Evolutionary conservation across 2,329 filamentous ascomycete species (phyloP), one percentile per base, ranked within the genome.

Genomic region (Zymoseptoria pseudotritici): DNA sequence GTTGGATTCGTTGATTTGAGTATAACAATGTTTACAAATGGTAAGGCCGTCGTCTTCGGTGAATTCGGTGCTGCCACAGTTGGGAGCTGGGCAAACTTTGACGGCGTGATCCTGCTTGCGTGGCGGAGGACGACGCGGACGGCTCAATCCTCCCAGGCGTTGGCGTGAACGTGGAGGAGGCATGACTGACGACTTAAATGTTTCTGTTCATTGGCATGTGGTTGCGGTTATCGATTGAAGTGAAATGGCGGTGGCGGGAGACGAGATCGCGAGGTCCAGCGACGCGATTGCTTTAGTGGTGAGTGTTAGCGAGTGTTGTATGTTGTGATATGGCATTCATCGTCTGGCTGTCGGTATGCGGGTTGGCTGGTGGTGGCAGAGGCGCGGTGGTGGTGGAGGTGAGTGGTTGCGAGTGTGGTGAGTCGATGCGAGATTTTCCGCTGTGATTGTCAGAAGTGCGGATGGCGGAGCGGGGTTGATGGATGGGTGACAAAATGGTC

Each of bases 1-100:
- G 70, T 95, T 91, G 72, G 86, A 87, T 71, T 95, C 89, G 67
- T 89, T 87, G 58, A 93, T 84, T 66, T 96, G 85, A 61, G 85
- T 87, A 81, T 91, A 93, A 74, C 94, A 97, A 53, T 85, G 88
- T 62, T 86, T 84, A 76, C 94, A 97, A 66, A 90, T 80, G 64
- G 78, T 77, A 61, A 78, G 65, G 57, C 73, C 74, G 55, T 76
- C 72, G 19, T 69, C 66, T 50, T 73, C 72, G 36, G 69, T 68
- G 36, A 64, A 55, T 2, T 64, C 58, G 19, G 62, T 63, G 56
- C 60, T 58, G 54, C 60, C 59, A 49, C 65, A 67, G 2, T 54
- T 55, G 52, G 52, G 52, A 10, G 54, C 58, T 1, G 60, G 58
- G 62, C 64, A 66, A 20, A 51, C 58, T 31, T 62, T 59, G 17